Base-by-base conservation (phyloP, 2,329 filamentous ascomycete species). In the Pyricularia pennisetigena region DNA sequence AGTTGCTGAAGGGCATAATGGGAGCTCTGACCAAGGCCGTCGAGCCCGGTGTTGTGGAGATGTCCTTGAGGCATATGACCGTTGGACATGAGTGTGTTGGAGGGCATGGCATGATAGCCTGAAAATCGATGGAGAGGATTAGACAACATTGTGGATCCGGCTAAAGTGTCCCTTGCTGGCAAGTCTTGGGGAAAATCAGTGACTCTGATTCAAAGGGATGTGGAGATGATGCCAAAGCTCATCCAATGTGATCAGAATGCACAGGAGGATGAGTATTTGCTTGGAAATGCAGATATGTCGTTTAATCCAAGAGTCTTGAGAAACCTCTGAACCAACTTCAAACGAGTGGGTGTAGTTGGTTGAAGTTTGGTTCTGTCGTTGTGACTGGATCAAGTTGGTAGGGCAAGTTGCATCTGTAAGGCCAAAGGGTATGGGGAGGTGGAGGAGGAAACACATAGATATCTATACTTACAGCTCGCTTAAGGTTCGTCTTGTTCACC, bases 1-100 rank as follows among this genome's bases (percentile, higher is more conserved):
- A 91, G 80, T 73, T 91, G 88, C 71, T 93, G 90, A 69, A 93
- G 82, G 23, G 88, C 85, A 79, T 93, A 93, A 73, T 92, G 90
- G 14, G 90, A 89, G 54, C 85, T 85, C 71, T 91, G 88, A 7
- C 87, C 84, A 64, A 93, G 84, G 5, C 86, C 83, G 71, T 93
- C 89, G 69, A 94, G 80, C n/a, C 85, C 83, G 68, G 78, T 76
- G 23, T 76, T 76, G 72, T 86, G 83, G 70, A 87, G 80, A 70
- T 85, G 84, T 70, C 81, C 78, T 70, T 83, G 82, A 26, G 80
- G 78, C 10, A 84, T 76, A 74, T 86, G 85, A 69, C 82, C 79
- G 72, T 85, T 85, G 69, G 86, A 83, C 69, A 87, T 77, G 72
- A 87, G 81, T 70, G 82, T 82, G 72, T 81, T 83, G 68, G 85